Evolutionary conservation across 2,329 filamentous ascomycete species (phyloP), one percentile per base, ranked within the genome.

Genomic region (Diaporthe amygdali): DNA sequence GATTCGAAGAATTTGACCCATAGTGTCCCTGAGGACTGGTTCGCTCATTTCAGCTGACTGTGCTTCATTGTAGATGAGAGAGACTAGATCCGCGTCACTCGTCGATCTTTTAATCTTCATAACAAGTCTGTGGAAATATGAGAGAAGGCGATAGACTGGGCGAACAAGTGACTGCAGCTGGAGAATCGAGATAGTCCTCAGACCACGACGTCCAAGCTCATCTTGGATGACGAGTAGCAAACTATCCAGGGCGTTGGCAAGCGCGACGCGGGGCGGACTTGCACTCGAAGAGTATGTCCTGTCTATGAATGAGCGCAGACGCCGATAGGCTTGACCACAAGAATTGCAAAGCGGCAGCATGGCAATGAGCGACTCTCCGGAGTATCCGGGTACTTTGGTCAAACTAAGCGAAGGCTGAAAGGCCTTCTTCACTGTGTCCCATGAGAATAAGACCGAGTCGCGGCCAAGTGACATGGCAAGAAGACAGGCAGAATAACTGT

Each of bases 371-470:
- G 85, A 81, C 34, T 86, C 79, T 5, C 85, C 80, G 0, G 91
- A 86, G 75, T 89, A 89, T 6, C 90, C 89, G 0, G 88, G 87
- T 51, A 90, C 83, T 59, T 88, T 84, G 72, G 89, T 82, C 8
- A 81, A 79, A 0, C 83, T 76, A 0, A 88, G 75, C 2, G 81
- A 80, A 12, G 86, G 84, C 20, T 81, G 79, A 75, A 95, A 94
- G 0, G 81, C 82, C 30, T 80, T 81, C 34, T 84, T 84, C 3
- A 83, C 82, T 2, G 84, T 78, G 64, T 91, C 83, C 85, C 89
- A 94, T 0, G 81, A 77, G 78, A 94, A 96, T 41, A 96, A 87
- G 2, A 92, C 84, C 0, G 93, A 95, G 47, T 90, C 91, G 59
- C 93, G 87, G 0, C 93, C 94, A 7, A 95, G 86, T 0, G 90